Base-by-base conservation (phyloP, 192 early-diverging fungal genomes). In the Backusella tarrabulga region DNA sequence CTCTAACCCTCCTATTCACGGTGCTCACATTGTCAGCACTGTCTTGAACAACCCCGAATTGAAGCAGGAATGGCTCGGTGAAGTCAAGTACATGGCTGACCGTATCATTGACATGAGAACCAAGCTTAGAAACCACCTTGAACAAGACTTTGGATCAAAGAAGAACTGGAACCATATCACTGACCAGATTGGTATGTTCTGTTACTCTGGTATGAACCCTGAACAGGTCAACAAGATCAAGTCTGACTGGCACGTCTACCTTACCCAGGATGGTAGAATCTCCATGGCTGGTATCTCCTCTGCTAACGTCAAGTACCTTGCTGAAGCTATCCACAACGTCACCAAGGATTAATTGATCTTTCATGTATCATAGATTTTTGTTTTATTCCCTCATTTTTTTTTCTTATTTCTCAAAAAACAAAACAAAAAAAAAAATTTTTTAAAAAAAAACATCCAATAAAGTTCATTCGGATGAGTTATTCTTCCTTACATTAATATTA, bases 1-100 rank as follows among this genome's bases (percentile, higher is more conserved):
- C 91, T 98, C 96, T n/a, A 98, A 97, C 90, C 97, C 97, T 60
- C 97, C 98, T n/a, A 82, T 97, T 41, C 91, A 94, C 79, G 98
- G 97, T 78, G 93, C 97, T 23, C 93, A 96, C 68, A 94, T 99
- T 71, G 98, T 96, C 67, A 90, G 92, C 76, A 90, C 91, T 79
- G 95, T 99, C 35, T 86, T 99, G 83, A 88, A 86, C 76, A 87
- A 85, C 69, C 85, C 91, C 3, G 88, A 88, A 71, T 88, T 98
- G 78, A 89, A 90, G 76, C 38, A 76, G 6, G 93, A 98, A 88
- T 99, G 98, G 98, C 80, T 93, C 36, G 83, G 78, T 66, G 95
- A 99, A 84, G 95, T 99, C 84, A 95, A 95, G 87, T 32, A 81
- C n/a, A 99, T 99, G 98, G 95, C 97, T 29, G 92, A 96, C 82